A percentile compares a stretch with the other conserved stretches of the same genome.
Conservation (phyloP, 768 basidiomycete genomes). For the Pleurotus cornucopiae region DNA sequence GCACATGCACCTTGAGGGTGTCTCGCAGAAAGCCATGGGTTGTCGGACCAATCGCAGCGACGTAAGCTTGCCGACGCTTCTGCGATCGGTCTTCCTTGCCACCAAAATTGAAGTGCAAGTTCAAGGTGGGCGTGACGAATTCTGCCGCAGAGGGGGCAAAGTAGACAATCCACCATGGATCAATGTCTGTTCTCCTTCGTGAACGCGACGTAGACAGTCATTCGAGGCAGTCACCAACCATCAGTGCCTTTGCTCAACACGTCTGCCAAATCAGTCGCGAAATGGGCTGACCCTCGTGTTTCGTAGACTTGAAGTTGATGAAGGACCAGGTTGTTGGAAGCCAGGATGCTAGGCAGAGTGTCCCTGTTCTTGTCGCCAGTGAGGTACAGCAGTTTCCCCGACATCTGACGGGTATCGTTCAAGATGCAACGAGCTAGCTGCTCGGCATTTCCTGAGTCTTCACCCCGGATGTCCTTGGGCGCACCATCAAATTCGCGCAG, state of each 20-base stretch:
- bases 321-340: conserved; percentile 38
- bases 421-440: conserved; percentile 64
- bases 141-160: conserved; percentile 74
- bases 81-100: background rate
- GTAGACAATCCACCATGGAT: conserved; percentile 64
- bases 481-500: conserved; percentile 32
- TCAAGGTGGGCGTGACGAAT: conserved; percentile 48
- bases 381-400: conserved; percentile 56
- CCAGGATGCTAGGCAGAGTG: conserved; percentile 50
- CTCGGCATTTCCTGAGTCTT: conserved; percentile 59
- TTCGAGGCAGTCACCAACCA: background rate
- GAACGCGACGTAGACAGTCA: conserved; percentile 1
- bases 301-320: conserved; percentile 63
- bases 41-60: conserved; percentile 70
- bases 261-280: conserved; percentile 37
- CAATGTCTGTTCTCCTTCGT: conserved; percentile 12
- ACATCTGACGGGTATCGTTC: conserved; percentile 19
- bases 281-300: conserved; percentile 53
- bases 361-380: conserved; percentile 87
- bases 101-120: conserved; percentile 37
- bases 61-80: conserved; percentile 16
- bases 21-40: conserved; percentile 50
- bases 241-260: conserved; percentile 16
- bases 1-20: conserved; percentile 42
- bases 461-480: conserved; percentile 32